Conservation (phyloP, 2,329 filamentous ascomycete species). For the Pyricularia pennisetigena region DNA sequence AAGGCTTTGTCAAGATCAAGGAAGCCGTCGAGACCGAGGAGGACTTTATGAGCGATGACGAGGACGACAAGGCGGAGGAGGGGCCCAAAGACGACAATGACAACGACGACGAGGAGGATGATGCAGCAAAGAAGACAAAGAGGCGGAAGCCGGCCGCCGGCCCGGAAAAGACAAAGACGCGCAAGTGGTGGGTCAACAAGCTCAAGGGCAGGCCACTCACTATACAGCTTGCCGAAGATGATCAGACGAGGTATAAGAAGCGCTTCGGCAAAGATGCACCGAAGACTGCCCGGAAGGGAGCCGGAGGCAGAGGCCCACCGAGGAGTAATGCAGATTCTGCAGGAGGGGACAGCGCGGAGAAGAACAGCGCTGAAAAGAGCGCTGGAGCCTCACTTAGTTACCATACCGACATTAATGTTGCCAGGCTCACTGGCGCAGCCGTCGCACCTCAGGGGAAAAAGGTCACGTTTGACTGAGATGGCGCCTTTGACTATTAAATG, state of each 20-base stretch:
- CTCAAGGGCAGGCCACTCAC: conserved; percentile 72
- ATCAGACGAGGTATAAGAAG: conserved; percentile 84
- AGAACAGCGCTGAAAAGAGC: conserved; percentile 19
- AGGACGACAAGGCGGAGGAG: conserved; percentile 28
- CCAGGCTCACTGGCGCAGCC: conserved; percentile 68
- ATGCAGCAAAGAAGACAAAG: conserved; percentile 13
- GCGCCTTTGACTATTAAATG: neutral
- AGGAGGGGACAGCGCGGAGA: conserved; percentile 22
- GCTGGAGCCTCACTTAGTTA: conserved; percentile 21
- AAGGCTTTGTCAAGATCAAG: conserved; percentile 67
- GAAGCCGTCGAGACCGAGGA: conserved; percentile 54
- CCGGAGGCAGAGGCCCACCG: conserved; percentile 11
- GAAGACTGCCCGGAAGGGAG: conserved; percentile 15
- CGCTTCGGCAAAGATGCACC: conserved; percentile 69
- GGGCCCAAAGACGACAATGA: conserved; percentile 20
- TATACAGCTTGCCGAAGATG: conserved; percentile 89
- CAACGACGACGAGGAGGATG: conserved; percentile 13
- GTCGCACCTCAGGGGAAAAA: conserved; percentile 73
- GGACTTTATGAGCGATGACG: conserved; percentile 42
- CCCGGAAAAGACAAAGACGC: conserved; percentile 34
- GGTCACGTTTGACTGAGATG: conserved; percentile 60
- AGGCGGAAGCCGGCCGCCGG: conserved; percentile 21
- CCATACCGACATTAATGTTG: conserved; percentile 36
- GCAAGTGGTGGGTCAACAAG: conserved; percentile 78
- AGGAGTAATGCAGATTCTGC: conserved; percentile 9